Evolutionary conservation across 2,329 filamentous ascomycete species (phyloP), one percentile per base, ranked within the genome.

Genomic region (Neofusicoccum laricinum): DNA sequence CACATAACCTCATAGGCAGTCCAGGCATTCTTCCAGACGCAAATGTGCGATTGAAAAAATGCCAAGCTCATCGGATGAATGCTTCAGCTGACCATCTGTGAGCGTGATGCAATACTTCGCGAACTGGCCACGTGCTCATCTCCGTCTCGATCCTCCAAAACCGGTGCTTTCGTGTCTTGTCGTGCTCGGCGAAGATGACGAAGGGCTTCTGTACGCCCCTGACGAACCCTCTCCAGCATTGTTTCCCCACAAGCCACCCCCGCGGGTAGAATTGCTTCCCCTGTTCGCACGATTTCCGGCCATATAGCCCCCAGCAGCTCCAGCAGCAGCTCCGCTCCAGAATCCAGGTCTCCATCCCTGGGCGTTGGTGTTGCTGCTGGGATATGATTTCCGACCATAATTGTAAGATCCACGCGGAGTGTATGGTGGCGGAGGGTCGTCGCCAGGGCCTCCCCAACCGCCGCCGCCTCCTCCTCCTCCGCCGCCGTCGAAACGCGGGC

Each of bases 271-370:
- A 74, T 75, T 8, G 66, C 76, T 78, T n/a, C 80, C 76, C 4
- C 75, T 76, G 63, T 78, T 77, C 46, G 77, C 73, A 1, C 69
- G 70, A 61, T 66, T 46, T 41, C 57, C 57, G 8, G 88, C 87
- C 65, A 84, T 73, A 71, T 91, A 92, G 1, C 82, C 88, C 2
- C 88, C 90, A 1, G 90, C 89, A 4, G 87, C 88, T 49, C 90
- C 91, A 15, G 85, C 84, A 0, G 85, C 82, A n/a, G 86, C 77
- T 19, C 90, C 90, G 17, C 81, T 85, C 90, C 90, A 93, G 77
- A 93, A 92, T 1, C 90, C 90, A 4, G 90, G 90, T 57, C 83
- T 82, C 89, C 89, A 92, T 1, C 81, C 81, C 66, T 85, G 76
- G 65, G 25, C 66, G 12, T 21, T 41, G 2, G 68, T 66, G 10